Percentiles rank a stretch among this genome's conserved stretches.
Conservation (phyloP, 192 early-diverging fungal genomes). For the Podila clonocystis region DNA sequence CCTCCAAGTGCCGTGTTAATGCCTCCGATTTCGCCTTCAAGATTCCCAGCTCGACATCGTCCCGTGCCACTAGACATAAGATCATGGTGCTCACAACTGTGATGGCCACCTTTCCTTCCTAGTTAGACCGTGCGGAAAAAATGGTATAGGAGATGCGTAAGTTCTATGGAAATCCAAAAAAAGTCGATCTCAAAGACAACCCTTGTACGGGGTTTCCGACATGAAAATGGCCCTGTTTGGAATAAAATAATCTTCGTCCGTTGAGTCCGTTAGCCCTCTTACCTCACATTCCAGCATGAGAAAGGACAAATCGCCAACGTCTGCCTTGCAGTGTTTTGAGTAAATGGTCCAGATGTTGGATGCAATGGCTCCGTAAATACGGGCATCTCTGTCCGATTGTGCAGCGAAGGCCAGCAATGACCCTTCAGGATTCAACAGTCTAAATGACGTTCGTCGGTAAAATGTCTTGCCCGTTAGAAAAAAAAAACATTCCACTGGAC, state of each 20-base stretch:
- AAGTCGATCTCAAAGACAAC: neutral
- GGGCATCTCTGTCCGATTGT: constrained; percentile 61
- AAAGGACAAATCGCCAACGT: constrained; percentile 49
- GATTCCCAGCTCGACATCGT: constrained; percentile 59
- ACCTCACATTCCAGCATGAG: constrained; percentile 63
- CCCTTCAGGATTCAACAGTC: constrained; percentile 66
- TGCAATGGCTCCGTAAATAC: constrained; percentile 66
- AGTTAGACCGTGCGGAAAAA: neutral
- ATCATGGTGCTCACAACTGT: constrained; percentile 61
- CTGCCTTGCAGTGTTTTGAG: constrained; percentile 52
- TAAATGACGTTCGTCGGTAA: constrained; percentile 6
- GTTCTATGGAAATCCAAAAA: neutral
- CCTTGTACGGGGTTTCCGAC: too few species aligned
- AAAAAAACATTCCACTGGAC: too few species aligned
- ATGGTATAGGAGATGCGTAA: neutral
- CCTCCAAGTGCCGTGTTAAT: constrained; percentile 58
- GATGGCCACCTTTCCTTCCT: constrained; percentile 60
- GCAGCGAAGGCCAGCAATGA: constrained; percentile 66
- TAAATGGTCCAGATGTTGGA: constrained; percentile 70
- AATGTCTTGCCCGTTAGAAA: too few species aligned
- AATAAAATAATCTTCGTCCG: too few species aligned
- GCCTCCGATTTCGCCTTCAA: constrained; percentile 66
- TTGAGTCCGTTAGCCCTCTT: neutral
- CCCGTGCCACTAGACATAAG: constrained; percentile 62
- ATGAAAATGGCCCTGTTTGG: too few species aligned